These are phyloP conservation scores for Fusarium nodosum DNA, from an alignment of 2,329 filamentous ascomycete species.

Conservation along the genomic window DNA sequence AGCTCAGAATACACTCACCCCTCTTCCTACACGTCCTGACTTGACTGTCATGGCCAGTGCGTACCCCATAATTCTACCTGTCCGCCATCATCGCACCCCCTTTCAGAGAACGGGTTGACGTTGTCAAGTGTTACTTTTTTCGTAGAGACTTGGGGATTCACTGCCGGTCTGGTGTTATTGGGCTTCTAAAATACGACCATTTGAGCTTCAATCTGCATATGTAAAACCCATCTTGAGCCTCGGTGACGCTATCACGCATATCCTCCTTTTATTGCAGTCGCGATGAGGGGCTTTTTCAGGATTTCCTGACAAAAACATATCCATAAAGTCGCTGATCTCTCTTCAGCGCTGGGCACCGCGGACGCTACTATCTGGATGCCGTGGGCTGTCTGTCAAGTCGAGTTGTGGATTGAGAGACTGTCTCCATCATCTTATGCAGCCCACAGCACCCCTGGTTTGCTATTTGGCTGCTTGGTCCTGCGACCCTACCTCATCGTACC, in stretches of 20 bases:
- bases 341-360: slow-evolving; percentile 43
- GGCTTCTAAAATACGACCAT: neutral
- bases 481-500: slow-evolving; percentile 58
- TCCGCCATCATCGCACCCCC: slow-evolving; percentile 43
- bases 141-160: slow-evolving; percentile 39
- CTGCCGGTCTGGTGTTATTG: slow-evolving; percentile 15
- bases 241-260: slow-evolving; percentile 6
- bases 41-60: slow-evolving; percentile 24
- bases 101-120: slow-evolving; percentile 25
- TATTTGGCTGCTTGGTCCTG: slow-evolving; percentile 53
- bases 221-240: neutral
- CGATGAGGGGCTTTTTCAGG: slow-evolving; percentile 31
- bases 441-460: slow-evolving; percentile 53
- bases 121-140: slow-evolving; percentile 22
- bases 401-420: slow-evolving; percentile 46
- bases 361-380: slow-evolving; percentile 50
- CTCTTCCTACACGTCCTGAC: slow-evolving; percentile 26
- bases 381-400: slow-evolving; percentile 52
- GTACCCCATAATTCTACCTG: slow-evolving; percentile 43
- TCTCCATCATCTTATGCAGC: slow-evolving; percentile 53
- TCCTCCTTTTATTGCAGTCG: slow-evolving; percentile 8
- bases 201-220: neutral
- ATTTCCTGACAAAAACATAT: slow-evolving; percentile 36
- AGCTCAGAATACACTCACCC: slow-evolving; percentile 36
- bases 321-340: slow-evolving; percentile 47